Base-by-base conservation (phyloP, 805 yeast species). In the Ogataea naganishii region DNA sequence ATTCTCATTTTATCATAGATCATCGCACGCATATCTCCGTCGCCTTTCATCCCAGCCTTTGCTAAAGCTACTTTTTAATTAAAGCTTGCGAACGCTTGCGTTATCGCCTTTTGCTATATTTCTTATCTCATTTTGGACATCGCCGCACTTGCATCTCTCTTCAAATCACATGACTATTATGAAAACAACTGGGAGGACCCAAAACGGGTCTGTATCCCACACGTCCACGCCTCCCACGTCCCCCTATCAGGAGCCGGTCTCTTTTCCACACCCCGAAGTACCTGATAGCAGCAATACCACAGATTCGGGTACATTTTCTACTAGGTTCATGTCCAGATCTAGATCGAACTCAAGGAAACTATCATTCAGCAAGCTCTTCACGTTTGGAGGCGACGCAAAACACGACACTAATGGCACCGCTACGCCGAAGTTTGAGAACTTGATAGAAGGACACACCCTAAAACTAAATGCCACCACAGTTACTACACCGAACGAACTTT, bases 311-410 rank as follows among this genome's bases (percentile, higher is more conserved):
- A 30, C 39, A 18, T 27, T 33, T 11, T 22, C 33, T 11, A 15
- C 47, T 3, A 27, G 35, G 20, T 35, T 46, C 5, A 49, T 47
- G 23, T 42, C 60, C 11, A 41, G 68, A 35, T 49, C 64, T 4
- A 44, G 70, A 30, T 62, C 69, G 9, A 50, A 60, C 35, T 63
- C 69, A 1, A 43, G 53, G 20, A 50, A 53, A 22, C 29, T 51
- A 18, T 49, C 58, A 6, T 41, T 64, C 13, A 56, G 62, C 3
- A 53, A 59, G 30, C 40, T 65, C 12, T 56, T 65, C 36, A 53
- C 50, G 27, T 61, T 63, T 39, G 64, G 60, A 2, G 37, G 47
- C 10, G 53, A 41, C 18, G 23, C 23, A 24, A 35, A 26, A 10
- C 31, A 14, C 17, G 27, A 29, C 14, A 34, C 17, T 15, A 26